Conservation (phyloP, 805 yeast species). For the Nadsonia fulvescens region DNA sequence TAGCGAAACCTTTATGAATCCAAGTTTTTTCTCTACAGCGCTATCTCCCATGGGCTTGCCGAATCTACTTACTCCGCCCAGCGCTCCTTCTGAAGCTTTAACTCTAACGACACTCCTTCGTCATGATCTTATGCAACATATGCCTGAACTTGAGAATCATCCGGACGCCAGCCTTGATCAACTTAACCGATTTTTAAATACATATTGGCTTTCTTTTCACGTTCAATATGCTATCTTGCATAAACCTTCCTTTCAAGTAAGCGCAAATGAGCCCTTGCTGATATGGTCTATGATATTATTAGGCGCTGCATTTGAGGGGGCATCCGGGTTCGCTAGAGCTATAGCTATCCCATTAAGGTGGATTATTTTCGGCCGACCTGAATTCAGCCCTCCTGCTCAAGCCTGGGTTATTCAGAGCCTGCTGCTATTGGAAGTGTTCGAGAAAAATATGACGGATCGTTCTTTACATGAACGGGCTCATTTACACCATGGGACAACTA, state of each 20-base stretch:
- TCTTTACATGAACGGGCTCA: conserved; percentile 65
- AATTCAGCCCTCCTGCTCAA: conserved; percentile 60
- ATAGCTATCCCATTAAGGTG: conserved; percentile 48
- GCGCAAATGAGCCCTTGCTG: conserved; percentile 29
- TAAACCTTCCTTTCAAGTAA: conserved; percentile 37
- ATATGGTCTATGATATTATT: conserved; percentile 36
- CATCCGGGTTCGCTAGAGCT: conserved; percentile 23
- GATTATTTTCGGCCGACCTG: conserved; percentile 49
- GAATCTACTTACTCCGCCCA: too few species aligned
- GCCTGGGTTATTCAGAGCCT: conserved; percentile 65
- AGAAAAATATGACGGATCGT: conserved; percentile 53
- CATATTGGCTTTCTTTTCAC: conserved; percentile 42
- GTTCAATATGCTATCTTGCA: conserved; percentile 43
- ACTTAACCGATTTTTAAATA: conserved; percentile 13
- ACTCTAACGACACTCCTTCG: too few species aligned
- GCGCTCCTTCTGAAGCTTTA: too few species aligned
- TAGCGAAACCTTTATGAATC: too few species aligned
- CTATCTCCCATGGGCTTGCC: too few species aligned
- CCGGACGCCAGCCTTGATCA: conserved; percentile 6
- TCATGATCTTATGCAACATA: too few species aligned
- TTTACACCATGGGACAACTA: conserved; percentile 73
- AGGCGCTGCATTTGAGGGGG: conserved; percentile 30
- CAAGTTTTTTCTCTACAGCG: too few species aligned
- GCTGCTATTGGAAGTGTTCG: conserved; percentile 58
- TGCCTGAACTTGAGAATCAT: too few species aligned